Evolutionary conservation across 73 alveolate genomes (phyloP), one percentile per base, ranked within the genome.

Genomic region (Paramecium sonneborni): DNA sequence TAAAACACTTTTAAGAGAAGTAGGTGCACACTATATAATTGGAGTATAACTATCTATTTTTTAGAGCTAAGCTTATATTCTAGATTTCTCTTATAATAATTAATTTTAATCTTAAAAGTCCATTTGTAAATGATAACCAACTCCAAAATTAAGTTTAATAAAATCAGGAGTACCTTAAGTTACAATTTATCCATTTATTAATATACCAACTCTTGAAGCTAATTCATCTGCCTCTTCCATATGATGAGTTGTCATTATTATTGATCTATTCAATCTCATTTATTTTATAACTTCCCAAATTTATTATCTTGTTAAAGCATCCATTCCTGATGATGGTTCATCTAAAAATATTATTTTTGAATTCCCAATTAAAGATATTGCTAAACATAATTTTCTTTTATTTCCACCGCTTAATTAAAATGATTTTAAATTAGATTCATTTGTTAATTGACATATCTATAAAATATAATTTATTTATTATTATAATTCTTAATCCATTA

Each of bases 171-270:
- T 32, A 3, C 84, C 84, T 30, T 62, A 26, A 69, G 96, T 89
- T 62, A 95, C 92, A 58, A 93, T 74, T 92, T 93, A 44, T 92
- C 99, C 98, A 74, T 94, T 85, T 46, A 94, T 87, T 57, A 96
- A 86, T 76, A 94, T 62, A 44, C 99, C 99, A 55, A 98, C 96
- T 93, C 99, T 96, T 82, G 93, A 95, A 86, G 99, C 97, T 85
- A 98, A 95, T 62, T 97, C 99, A 93, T 98, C 99, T n/a, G 99
- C 99, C 94, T 98, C 99, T 90, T 97, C 99, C 98, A 98, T 97
- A 34, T 99, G 96, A 93, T 98, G 99, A 43, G 99, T 98, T 0
- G 99, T 97, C 90, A 98, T 92, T 55, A 98, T 95, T 48, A 98
- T 98, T 57, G 98, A 97, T 46, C 98, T 93, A 72, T 95, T 94